Base-by-base conservation (phyloP, 805 yeast genomes). In the Kodamaea neixiangensis region DNA sequence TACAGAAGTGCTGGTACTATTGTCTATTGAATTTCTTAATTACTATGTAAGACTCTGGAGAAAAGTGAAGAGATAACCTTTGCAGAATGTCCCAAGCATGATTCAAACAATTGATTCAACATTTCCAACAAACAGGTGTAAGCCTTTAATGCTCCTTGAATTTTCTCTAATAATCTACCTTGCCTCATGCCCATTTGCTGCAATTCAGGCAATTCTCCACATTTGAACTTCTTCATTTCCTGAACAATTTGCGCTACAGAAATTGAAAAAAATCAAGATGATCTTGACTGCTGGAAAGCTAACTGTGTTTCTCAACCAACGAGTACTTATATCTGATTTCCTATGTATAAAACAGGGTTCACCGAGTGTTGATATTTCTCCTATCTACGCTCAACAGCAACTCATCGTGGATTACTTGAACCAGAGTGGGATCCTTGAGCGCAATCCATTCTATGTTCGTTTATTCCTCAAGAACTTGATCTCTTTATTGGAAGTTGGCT, bases 401-500 rank as follows among this genome's bases (percentile, higher is more conserved):
- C 29, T 25, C 7, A 40, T 47, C 19, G 19, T 34, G 31, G 13
- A 42, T 22, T 40, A 14, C 34, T 33, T 47, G 13, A 21, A 42
- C 11, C 38, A 25, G 5, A 15, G 39, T 3, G 56, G 50, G 15
- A 63, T 73, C 13, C 51, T 69, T 1, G 45, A 53, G 3, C 44
- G 58, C n/a, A 86, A 85, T 62, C 73, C 80, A 10, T 74, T 73
- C 64, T 86, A 86, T 58, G 73, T 74, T 41, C 79, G 77, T 57
- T 53, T 59, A 5, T 73, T 83, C 29, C 56, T 83, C 10, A 73
- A 77, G 46, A 62, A 58, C 15, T 66, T 81, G 15, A 70, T 84
- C 34, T 63, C 59, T 1, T 20, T 47, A 10, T 49, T 71, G 21
- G 81, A 77, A 41, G 25, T 22, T 0, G 22, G 60, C 5, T 51